Conservation (phyloP, 2,329 filamentous ascomycete species). For the Fragosphaeria purpurea region DNA sequence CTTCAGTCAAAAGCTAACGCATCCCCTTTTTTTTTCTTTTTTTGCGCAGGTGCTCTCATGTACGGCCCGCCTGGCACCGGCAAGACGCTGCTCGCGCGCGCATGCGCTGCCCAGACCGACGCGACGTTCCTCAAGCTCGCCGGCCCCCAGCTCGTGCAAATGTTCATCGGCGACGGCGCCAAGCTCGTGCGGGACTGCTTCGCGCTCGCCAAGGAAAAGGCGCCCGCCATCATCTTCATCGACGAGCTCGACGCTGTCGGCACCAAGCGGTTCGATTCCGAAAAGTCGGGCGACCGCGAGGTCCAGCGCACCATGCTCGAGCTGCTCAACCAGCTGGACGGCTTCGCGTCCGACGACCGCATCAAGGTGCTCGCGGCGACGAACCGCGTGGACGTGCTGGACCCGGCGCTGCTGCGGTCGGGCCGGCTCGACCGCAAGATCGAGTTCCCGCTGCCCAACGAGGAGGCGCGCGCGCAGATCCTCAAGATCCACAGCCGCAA, state of each 20-base stretch:
- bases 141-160: constrained; percentile 94
- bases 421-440: constrained; percentile 94
- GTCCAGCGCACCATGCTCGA: constrained; percentile 99
- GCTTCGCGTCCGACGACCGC: constrained; percentile 91
- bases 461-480: constrained; percentile 94
- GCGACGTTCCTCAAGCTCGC: constrained; percentile 98
- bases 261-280: constrained; percentile 96
- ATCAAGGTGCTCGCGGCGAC: constrained; percentile 95
- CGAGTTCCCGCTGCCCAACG: constrained; percentile 95
- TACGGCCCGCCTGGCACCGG: constrained; percentile 88
- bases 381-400: constrained; percentile 88
- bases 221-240: constrained; percentile 98
- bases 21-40: neutral
- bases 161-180: constrained; percentile 98
- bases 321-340: constrained; percentile 94
- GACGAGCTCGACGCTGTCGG: constrained; percentile 98
- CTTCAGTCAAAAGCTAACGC: neutral
- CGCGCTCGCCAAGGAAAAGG: constrained; percentile 95
- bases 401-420: constrained; percentile 82
- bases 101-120: constrained; percentile 94
- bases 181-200: constrained; percentile 98
- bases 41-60: constrained; percentile 74
- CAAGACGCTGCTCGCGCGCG: constrained; percentile 85
- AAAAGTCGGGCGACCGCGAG: constrained; percentile 95
- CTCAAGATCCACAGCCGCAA: constrained; percentile 95